Evolutionary conservation across 345 rosid species (phyloP), one percentile per base, ranked within the genome.

Genomic region (Alliaria petiolata): DNA sequence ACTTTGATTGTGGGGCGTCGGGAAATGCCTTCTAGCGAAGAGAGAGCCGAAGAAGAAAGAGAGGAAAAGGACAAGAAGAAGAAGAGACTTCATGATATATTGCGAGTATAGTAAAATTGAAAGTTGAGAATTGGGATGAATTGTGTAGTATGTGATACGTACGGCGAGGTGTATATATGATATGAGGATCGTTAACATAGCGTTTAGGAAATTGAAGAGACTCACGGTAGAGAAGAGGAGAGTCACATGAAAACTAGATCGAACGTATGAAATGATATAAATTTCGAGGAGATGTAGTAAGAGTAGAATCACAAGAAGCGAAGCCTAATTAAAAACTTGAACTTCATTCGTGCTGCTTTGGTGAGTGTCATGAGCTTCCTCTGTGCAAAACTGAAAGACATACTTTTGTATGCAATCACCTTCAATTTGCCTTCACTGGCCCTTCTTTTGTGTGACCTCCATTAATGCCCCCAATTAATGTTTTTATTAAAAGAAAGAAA

Each of bases 161-260:
- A 67, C 69, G 74, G 76, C 54, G 44, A 51, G 75, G 62, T 75
- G 50, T 70, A 76, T 65, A 69, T 76, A 51, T 62, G 36, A 45
- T 44, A 58, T 7, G 53, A 45, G 47, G 52, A 38, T 34, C 9
- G 19, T 39, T 70, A 86, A 76, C 76, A 63, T 68, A 75, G 43
- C 70, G 59, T 40, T 50, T 8, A 69, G 50, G 58, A 81, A 65
- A 90, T 86, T 89, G 96, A 89, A 89, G 83, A 92, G 78, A 75
- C 76, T 92, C 96, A 92, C 96, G 91, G 81, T 81, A 77, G 63
- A 69, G 8, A 65, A 76, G 75, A 60, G 78, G 71, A 75, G 65
- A 73, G 77, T 88, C 97, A 86, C 97, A 90, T 80, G 95, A 80
- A 86, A 84, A 62, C 69, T 61, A 35, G 58, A 42, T 51, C 59